Evolutionary conservation across 768 basidiomycete species (phyloP).

Genomic region (Rhodosporidiobolus sp.): DNA sequence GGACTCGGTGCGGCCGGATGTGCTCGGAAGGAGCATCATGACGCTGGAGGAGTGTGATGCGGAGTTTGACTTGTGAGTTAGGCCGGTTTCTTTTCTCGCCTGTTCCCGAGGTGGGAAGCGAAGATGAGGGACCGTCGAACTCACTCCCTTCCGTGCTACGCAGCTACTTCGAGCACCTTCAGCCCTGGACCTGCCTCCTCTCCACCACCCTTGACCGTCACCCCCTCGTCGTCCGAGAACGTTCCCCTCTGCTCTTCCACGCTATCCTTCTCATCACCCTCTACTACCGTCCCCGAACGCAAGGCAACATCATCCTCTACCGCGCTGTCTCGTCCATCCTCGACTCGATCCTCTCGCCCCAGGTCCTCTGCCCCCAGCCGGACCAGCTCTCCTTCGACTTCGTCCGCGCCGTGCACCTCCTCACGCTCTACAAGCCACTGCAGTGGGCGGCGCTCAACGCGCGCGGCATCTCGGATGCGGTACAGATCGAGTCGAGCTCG

Average conservation of each 20-base stretch:
- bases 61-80: constrained; percentile 31
- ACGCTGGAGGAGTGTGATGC: constrained; percentile 22
- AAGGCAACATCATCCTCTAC: constrained; percentile 25
- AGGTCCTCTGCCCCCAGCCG: constrained; percentile 38
- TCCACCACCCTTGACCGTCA: constrained; percentile 25
- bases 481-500: constrained; percentile 22
- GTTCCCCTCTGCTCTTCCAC: constrained; percentile 38
- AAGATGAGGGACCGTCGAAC: background rate
- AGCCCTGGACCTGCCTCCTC: constrained; percentile 27
- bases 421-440: constrained; percentile 37
- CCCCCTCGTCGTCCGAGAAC: constrained; percentile 18
- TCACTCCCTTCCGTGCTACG: background rate
- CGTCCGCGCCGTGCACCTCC: constrained; percentile 28
- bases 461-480: constrained; percentile 16
- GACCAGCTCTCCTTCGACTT: constrained; percentile 36
- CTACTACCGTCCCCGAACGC: constrained; percentile 34
- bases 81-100: background rate
- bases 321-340: constrained; percentile 26
- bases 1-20: constrained; percentile 22
- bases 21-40: constrained; percentile 25
- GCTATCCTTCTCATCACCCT: constrained; percentile 35
- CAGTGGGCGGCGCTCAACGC: constrained; percentile 29
- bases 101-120: background rate
- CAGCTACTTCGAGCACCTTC: constrained; percentile 29
- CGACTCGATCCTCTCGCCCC: constrained; percentile 33